A percentile compares a stretch with the other conserved stretches of the same genome.
Evolutionary conservation across 2,329 filamentous ascomycete genomes (phyloP).

Genomic region (Nothophoma quercina): DNA sequence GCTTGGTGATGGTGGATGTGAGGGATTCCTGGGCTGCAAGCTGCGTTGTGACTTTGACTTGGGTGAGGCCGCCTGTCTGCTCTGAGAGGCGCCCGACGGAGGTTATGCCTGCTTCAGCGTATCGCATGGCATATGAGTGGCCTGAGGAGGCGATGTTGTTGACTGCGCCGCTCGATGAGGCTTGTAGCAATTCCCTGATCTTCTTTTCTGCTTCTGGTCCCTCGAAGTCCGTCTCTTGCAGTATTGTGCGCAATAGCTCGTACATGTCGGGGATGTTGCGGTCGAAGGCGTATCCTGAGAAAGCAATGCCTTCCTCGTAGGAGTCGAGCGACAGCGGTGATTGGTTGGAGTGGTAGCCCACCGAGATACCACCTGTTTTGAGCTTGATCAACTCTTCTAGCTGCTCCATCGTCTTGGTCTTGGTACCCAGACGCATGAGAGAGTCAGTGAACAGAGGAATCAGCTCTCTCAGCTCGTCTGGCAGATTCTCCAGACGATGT

Average conservation of each 20-base stretch:
- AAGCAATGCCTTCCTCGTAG: slow-evolving; percentile 80
- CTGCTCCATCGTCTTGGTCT: slow-evolving; percentile 87
- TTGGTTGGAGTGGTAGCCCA: slow-evolving; percentile 83
- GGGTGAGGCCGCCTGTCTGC: slow-evolving; percentile 87
- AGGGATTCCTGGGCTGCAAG: slow-evolving; percentile 80
- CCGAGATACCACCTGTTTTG: slow-evolving; percentile 89
- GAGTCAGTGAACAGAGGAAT: slow-evolving; percentile 91
- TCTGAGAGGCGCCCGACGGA: slow-evolving; percentile 76
- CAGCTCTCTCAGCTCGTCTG: slow-evolving; percentile 82
- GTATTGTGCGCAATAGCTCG: slow-evolving; percentile 78
- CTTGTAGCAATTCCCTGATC: slow-evolving; percentile 85
- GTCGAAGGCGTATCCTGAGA: slow-evolving; percentile 88
- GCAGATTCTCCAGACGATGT: slow-evolving; percentile 78
- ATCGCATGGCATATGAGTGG: slow-evolving; percentile 84
- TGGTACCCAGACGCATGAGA: slow-evolving; percentile 92
- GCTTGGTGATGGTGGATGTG: slow-evolving; percentile 77
- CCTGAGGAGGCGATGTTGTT: slow-evolving; percentile 92
- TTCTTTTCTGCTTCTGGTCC: slow-evolving; percentile 80
- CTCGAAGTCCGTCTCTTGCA: slow-evolving; percentile 90
- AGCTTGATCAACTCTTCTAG: slow-evolving; percentile 95
- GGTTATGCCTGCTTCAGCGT: slow-evolving; percentile 81
- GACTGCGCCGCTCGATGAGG: slow-evolving; percentile 85
- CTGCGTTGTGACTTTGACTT: slow-evolving; percentile 82
- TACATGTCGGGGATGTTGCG: slow-evolving; percentile 92
- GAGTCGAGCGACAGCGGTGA: slow-evolving; percentile 75